Evolutionary conservation across 352 stramenopile species (phyloP), one percentile per base, ranked within the genome.

Genomic region (Globisporangium spiculum): DNA sequence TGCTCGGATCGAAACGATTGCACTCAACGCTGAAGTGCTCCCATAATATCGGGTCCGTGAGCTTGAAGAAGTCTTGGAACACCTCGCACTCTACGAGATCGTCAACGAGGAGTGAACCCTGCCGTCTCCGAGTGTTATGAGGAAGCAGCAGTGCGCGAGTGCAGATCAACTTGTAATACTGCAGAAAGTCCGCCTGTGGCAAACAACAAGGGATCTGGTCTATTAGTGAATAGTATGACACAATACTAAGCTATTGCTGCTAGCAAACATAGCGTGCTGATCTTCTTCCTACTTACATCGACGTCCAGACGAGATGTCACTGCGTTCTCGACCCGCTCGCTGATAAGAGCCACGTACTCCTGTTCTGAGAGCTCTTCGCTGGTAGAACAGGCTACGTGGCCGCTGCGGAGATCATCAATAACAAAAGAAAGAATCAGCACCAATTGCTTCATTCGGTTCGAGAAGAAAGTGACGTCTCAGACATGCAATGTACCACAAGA

Each of bases 121-220:
- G 67, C 26, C 69, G 60, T 16, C 71, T 68, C 10, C 74, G 72
- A 3, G 75, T 38, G 5, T 85, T 74, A 53, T 90, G 78, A 18
- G 75, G 83, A n/a, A 89, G 72, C 12, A 90, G 57, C 22, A 92
- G 53, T 50, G 77, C 74, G 3, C 83, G 83, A 1, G 75, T 73
- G 67, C 76, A 89, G 53, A 90, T 92, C 27, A 90, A 69, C 30
- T 86, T 57, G 57, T 87, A 92, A 67, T 89, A 90, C 24, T 84
- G 62, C 18, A 63, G 26, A 26, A 92, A 88, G 2, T 83, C 80
- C 12, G 16, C 9, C 76, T 83, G 48, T 12, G 20, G 9, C 1
- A 22, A 52, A 24, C 9, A n/a, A 16, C 4, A 54, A 60, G 57
- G 27, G 9, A 4, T 32, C 30, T 32, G 53, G 14, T 44, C 32